A percentile compares a stretch with the other conserved stretches of the same genome.
Evolutionary conservation across 257 asterid genomes (phyloP).

Genomic region (Solanum ahanhuiri): DNA sequence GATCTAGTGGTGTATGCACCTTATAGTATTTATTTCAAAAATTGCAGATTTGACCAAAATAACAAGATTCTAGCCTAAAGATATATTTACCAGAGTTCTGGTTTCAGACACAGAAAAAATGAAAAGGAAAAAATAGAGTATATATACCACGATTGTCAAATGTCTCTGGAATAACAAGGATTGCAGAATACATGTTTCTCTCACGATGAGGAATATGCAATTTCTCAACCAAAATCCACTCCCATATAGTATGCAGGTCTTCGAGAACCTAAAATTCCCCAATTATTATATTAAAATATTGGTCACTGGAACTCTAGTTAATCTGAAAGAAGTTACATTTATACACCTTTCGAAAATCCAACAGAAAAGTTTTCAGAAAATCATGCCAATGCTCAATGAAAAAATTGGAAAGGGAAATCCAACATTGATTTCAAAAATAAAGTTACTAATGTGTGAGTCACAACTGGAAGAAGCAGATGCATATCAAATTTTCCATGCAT

Average conservation of each 20-base stretch:
- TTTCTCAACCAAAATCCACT: slow-evolving; percentile 77
- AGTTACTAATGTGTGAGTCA: neutral
- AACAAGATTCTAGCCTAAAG: neutral
- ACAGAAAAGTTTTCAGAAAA: neutral
- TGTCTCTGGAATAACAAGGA: slow-evolving; percentile 89
- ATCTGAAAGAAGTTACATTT: neutral
- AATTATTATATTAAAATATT: neutral
- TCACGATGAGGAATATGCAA: slow-evolving; percentile 50
- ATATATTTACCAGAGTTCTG: neutral
- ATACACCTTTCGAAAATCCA: neutral
- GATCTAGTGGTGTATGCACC: neutral
- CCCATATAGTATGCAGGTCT: slow-evolving; percentile 88
- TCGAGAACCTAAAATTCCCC: slow-evolving; percentile 55
- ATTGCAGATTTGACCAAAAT: neutral
- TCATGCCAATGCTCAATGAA: neutral
- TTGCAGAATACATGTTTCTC: slow-evolving; percentile 67
- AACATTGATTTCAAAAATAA: neutral
- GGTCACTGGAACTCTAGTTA: neutral
- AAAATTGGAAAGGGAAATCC: neutral
- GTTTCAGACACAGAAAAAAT: neutral
- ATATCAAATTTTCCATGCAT: neutral
- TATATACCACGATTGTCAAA: slow-evolving; percentile 80
- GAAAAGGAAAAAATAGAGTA: neutral
- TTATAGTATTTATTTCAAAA: neutral
- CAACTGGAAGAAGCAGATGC: neutral